Evolutionary conservation across 2,329 filamentous ascomycete species (phyloP), one percentile per base, ranked within the genome.

Genomic region (Ceratocystis eucalypticola): DNA sequence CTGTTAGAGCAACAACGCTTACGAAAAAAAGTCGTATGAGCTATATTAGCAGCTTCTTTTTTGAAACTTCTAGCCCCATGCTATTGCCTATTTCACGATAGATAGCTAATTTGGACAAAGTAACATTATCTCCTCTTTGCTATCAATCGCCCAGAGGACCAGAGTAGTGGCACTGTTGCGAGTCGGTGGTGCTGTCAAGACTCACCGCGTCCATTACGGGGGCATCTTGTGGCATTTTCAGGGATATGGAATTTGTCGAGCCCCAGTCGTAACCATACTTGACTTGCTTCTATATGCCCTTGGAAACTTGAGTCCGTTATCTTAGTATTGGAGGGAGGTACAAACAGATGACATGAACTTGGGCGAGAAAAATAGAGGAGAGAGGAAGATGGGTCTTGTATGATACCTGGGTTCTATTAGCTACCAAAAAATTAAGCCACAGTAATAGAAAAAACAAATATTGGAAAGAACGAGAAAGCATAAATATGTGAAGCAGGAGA

Each of bases 281-380:
- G 48, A 53, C 48, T 28, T 53, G 22, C 20, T 25, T 22, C 20
- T 7, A 25, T 15, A 25, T 22, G 22, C 8, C 50, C 28, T 20
- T 25, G 20, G 55, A 37, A 59, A 59, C 55, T 59, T 59, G 17
- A n/a, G 55, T 20, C 55, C 17, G 33, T 59, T 59, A 37, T 30
- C 15, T 8, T 1, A 59, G 12, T 37, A 59, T 37, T 37, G 5
- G 55, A 59, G 30, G 55, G 28, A 59, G 55, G 55, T 59, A 59
- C 55, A 37, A n/a, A n/a, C 28, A 59, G 55, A 59, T 59, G 55
- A 20, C 55, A 59, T 33, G 55, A 59, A 59, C 55, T 20, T 28
- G 55, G 55, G 55, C 17, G 55, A 62, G 61, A 62, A 22, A 62
- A 8, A 62, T n/a, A 41, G 15, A 62, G 44, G 28, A 62, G 45